Evolutionary conservation across 148 eudicot species (phyloP).

Genomic region (Linanthus parryae): DNA sequence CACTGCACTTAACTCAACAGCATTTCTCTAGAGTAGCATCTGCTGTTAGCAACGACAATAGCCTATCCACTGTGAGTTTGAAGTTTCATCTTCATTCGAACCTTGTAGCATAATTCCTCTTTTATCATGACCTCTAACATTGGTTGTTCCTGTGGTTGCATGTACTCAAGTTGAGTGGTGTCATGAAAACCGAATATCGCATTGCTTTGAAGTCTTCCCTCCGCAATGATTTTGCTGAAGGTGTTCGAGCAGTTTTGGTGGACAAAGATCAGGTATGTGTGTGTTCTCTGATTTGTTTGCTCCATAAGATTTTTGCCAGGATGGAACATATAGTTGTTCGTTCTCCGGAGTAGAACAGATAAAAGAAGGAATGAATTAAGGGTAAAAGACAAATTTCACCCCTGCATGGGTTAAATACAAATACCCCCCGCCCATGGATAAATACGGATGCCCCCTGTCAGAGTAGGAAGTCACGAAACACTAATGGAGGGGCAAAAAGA

Average conservation of each 20-base stretch:
- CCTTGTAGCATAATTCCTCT: background rate
- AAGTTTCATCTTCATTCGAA: conserved; percentile 4
- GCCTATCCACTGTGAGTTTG: conserved; percentile 55
- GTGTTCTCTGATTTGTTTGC: conserved; percentile 1
- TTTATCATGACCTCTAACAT: conserved; percentile 1
- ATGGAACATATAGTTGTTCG: too few species aligned
- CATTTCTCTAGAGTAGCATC: conserved; percentile 80
- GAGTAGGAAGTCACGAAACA: too few species aligned
- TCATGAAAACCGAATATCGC: conserved; percentile 90
- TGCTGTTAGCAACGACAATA: conserved; percentile 35
- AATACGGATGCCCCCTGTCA: too few species aligned
- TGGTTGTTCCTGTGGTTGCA: conserved; percentile 11
- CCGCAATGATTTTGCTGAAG: conserved; percentile 80
- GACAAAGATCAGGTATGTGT: conserved; percentile 90
- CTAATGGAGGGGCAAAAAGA: too few species aligned
- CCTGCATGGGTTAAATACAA: too few species aligned
- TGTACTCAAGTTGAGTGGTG: conserved; percentile 53
- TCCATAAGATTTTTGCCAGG: too few species aligned
- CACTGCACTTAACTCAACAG: conserved; percentile 59
- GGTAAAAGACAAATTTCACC: too few species aligned
- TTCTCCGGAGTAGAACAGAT: too few species aligned
- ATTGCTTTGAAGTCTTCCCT: conserved; percentile 72
- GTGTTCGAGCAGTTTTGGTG: conserved; percentile 88
- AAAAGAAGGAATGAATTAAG: too few species aligned
- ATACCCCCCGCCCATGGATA: too few species aligned